Evolutionary conservation across 192 early-diverging fungal genomes (phyloP).

Genomic region (Coemansia sp.): DNA sequence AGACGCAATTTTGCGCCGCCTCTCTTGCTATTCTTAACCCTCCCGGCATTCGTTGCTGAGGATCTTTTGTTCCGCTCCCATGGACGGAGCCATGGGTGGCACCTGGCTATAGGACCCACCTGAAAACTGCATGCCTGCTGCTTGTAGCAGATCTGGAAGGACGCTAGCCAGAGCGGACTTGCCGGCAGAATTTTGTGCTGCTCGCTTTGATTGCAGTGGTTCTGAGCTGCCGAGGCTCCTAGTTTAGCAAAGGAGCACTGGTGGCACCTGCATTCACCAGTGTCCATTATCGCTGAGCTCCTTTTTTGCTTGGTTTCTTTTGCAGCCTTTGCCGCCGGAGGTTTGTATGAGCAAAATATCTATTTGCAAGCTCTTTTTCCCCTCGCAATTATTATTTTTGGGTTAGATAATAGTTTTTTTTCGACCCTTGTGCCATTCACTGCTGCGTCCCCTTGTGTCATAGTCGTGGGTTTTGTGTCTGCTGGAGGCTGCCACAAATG

Average conservation of each 20-base stretch:
- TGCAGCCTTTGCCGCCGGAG: background rate
- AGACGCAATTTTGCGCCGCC: background rate
- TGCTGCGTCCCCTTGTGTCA: background rate
- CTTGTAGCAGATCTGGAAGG: background rate
- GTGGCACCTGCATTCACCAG: background rate
- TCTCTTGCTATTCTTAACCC: constrained; percentile 1
- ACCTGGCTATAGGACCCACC: background rate
- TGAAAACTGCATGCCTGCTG: background rate
- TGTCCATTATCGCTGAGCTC: background rate
- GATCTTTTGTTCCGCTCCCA: background rate
- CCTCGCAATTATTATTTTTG: background rate
- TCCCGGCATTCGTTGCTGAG: background rate
- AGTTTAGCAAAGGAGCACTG: background rate
- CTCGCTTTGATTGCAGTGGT: background rate
- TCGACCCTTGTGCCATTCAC: background rate
- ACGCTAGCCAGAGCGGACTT: background rate
- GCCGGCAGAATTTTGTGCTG: background rate
- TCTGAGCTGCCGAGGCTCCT: background rate
- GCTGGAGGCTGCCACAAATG: constrained; percentile 1
- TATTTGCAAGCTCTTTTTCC: background rate
- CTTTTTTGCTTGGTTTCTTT: background rate
- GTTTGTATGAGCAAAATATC: background rate
- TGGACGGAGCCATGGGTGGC: background rate
- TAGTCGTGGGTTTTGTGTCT: constrained; percentile 1
- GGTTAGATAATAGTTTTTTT: background rate